phyloP scores from a whole-genome alignment of 345 rosid species.

The Raphanus sativus region DNA sequence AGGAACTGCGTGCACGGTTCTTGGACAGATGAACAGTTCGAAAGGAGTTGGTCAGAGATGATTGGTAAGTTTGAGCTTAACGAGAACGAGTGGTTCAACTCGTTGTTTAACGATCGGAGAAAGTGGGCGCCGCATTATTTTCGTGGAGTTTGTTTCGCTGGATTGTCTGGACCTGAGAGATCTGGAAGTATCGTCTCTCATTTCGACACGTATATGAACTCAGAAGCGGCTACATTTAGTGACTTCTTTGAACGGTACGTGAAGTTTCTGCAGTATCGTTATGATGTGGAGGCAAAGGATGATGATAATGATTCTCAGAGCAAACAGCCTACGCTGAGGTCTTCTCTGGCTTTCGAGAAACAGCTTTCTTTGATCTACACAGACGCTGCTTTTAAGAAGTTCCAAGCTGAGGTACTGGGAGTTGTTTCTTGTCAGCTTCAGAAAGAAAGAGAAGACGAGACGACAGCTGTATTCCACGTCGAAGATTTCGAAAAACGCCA shows the following conservation, averaged over 20 bases:
- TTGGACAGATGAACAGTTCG: conserved; percentile 51
- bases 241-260: conserved; percentile 46
- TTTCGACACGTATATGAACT: conserved; percentile 35
- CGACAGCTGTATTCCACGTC: conserved; percentile 35
- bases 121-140: conserved; percentile 53
- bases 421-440: conserved; percentile 53
- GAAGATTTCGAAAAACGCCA: conserved; percentile 50
- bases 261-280: conserved; percentile 41
- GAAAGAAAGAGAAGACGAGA: conserved; percentile 43
- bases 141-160: conserved; percentile 38
- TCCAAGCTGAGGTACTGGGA: conserved; percentile 54
- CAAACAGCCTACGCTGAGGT: conserved; percentile 46
- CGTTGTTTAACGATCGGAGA: conserved; percentile 48
- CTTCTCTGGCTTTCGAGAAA: conserved; percentile 51
- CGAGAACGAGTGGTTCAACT: conserved; percentile 46
- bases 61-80: conserved; percentile 44
- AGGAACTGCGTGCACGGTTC: conserved; percentile 45
- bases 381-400: conserved; percentile 50
- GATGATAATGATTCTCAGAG: conserved; percentile 44
- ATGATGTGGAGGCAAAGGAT: conserved; percentile 45
- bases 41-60: conserved; percentile 49
- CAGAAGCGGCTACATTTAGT: conserved; percentile 37
- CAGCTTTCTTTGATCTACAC: conserved; percentile 48
- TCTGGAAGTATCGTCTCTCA: conserved; percentile 24
- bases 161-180: conserved; percentile 37